Evolutionary conservation across 208 protist genomes (phyloP), one percentile per base, ranked within the genome.

Genomic region (Herpetomonas tarakana): DNA sequence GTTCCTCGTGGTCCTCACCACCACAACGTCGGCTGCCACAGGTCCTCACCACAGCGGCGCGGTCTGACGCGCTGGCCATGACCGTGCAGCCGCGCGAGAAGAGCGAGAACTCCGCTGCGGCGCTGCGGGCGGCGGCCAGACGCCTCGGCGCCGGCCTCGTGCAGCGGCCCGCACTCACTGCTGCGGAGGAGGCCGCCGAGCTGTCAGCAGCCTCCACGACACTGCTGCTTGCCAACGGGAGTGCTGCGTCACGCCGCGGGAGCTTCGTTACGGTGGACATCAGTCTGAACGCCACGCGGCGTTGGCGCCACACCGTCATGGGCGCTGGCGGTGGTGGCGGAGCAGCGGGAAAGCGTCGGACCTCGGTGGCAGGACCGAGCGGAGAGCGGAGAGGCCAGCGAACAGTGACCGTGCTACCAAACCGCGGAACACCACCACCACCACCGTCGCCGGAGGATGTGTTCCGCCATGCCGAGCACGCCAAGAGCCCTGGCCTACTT

Each of bases 221-320:
- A 14, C 35, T 41, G 35, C 14, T 41, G 35, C 35, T 41, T 14
- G 35, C 35, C 35, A 41, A 41, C 35, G 35, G 35, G 9, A 41
- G 35, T 41, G 9, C 35, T 6, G 6, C 35, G 14, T 41, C 35
- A 14, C 6, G 35, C 6, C 35, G 35, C 9, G 27, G 56, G 21
- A 26, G 9, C 2, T 61, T 61, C 19, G 24, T 41, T 4, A 52
- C 28, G 16, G 16, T 61, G 24, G 56, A 61, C 44, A 25, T 61
- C 24, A 61, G 56, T 27, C 56, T 41, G 14, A 41, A 61, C 35
- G 56, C 56, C 18, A 61, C 56, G 22, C 12, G 38, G 24, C 38
- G 56, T 2, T 61, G 56, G 56, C 56, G 56, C 0, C 9, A 52
- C 9, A 50, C 18, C 16, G 44, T 61, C 12, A 41, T n/a, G 22